Conservation (phyloP, 2,329 filamentous ascomycete genomes). For the Clarireedia sp. region DNA sequence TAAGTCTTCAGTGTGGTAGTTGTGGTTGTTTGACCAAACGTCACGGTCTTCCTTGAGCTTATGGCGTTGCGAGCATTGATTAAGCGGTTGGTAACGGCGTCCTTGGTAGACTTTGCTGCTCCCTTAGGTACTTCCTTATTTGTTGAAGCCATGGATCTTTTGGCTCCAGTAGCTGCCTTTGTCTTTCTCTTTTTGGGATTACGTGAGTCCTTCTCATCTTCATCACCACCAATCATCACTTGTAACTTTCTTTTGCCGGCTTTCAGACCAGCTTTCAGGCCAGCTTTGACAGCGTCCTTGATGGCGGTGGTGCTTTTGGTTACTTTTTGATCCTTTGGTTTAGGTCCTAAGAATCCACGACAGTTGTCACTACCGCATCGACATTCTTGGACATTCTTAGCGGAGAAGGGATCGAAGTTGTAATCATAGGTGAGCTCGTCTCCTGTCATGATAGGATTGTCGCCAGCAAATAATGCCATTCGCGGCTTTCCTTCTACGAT, state of each 20-base stretch:
- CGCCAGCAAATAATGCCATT: slow-evolving; percentile 93
- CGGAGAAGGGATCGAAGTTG: slow-evolving; percentile 62
- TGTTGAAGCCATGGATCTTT: slow-evolving; percentile 29
- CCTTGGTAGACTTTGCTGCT: slow-evolving; percentile 34
- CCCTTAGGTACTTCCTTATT: slow-evolving; percentile 31
- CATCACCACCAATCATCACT: slow-evolving; percentile 37
- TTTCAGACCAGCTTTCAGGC: slow-evolving; percentile 36
- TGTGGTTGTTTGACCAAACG: slow-evolving; percentile 18
- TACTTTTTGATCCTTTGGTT: slow-evolving; percentile 46
- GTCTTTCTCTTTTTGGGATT: slow-evolving; percentile 42
- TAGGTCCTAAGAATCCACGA: slow-evolving; percentile 55
- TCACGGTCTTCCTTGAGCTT: slow-evolving; percentile 11
- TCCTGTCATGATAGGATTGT: slow-evolving; percentile 82
- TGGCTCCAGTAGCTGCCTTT: slow-evolving; percentile 31
- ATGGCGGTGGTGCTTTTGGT: slow-evolving; percentile 35
- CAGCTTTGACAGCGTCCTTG: slow-evolving; percentile 29
- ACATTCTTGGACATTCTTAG: slow-evolving; percentile 61
- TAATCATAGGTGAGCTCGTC: slow-evolving; percentile 95
- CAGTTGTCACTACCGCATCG: slow-evolving; percentile 57
- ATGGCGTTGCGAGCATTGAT: slow-evolving; percentile 18
- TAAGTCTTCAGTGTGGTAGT: slow-evolving; percentile 22
- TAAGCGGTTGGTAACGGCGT: slow-evolving; percentile 28
- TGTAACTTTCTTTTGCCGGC: slow-evolving; percentile 50
- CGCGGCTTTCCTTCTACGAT: slow-evolving; percentile 87
- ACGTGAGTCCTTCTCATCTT: slow-evolving; percentile 15